These are phyloP conservation scores for Naematelia encephala DNA, from an alignment of 768 basidiomycete genomes.

Conservation along the genomic window DNA sequence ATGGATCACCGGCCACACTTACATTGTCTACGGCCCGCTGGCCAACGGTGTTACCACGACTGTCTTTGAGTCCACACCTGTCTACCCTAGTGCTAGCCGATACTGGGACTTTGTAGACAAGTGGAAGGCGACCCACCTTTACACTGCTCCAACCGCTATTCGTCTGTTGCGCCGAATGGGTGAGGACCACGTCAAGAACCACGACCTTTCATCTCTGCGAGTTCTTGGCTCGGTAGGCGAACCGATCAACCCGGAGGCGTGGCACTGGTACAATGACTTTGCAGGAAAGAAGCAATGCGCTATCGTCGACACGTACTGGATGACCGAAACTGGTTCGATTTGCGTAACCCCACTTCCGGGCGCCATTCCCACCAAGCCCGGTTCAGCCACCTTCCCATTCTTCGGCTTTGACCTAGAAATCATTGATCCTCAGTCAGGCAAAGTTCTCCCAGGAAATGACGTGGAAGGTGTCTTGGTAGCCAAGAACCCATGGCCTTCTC, in stretches of 20 bases:
- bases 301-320: conserved; percentile 82
- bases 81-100: conserved; percentile 91
- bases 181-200: conserved; percentile 72
- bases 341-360: conserved; percentile 94
- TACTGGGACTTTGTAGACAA: conserved; percentile 97
- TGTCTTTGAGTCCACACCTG: conserved; percentile 93
- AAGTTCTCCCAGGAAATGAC: conserved; percentile 66
- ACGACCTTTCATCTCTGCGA: conserved; percentile 77
- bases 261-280: conserved; percentile 98
- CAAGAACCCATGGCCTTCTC: conserved; percentile 87
- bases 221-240: conserved; percentile 93
- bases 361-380: conserved; percentile 92
- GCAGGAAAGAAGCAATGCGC: conserved; percentile 85
- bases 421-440: conserved; percentile 76
- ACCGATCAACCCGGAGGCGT: conserved; percentile 98
- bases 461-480: conserved; percentile 89
- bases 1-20: conserved; percentile 97
- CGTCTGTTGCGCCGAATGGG: conserved; percentile 83
- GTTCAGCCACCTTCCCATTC: conserved; percentile 95
- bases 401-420: conserved; percentile 88
- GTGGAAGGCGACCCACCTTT: conserved; percentile 92
- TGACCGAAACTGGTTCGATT: conserved; percentile 97
- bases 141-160: conserved; percentile 63
- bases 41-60: conserved; percentile 53
- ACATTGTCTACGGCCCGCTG: conserved; percentile 94